Conservation (phyloP, 495 filamentous ascomycete species). For the Talaromyces stipitatus region DNA sequence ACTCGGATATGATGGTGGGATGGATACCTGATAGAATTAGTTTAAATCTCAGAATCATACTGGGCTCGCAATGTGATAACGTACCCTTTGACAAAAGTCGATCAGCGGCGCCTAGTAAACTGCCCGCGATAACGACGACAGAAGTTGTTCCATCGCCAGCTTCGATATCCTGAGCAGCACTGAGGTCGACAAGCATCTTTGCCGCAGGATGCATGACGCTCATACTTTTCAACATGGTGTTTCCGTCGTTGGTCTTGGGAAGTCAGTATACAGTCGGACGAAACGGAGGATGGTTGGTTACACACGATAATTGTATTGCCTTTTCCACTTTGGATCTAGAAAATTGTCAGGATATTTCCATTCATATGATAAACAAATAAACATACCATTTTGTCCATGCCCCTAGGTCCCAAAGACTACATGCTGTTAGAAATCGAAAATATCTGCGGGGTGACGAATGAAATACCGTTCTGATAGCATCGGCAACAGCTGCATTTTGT, state of each 20-base stretch:
- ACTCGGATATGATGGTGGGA: constrained; percentile 94
- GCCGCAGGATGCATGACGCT: constrained; percentile 97
- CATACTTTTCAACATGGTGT: constrained; percentile 98
- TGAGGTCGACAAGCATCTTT: constrained; percentile 97
- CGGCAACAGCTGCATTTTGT: constrained; percentile 65
- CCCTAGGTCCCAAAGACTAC: constrained; percentile 62
- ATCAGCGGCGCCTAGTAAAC: constrained; percentile 88
- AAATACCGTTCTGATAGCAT: constrained; percentile 80
- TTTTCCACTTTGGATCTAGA: constrained; percentile 81
- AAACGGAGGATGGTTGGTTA: constrained; percentile 7
- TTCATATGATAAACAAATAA: too few relatives aligned
- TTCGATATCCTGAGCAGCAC: constrained; percentile 95
- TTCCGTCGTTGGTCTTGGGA: constrained; percentile 86
- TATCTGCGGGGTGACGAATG: constrained; percentile 6
- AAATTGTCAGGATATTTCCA: constrained; percentile 15
- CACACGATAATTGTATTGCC: constrained; percentile 88
- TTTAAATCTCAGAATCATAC: not conserved
- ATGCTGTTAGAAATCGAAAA: constrained; percentile 37
- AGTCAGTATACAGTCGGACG: constrained; percentile 19
- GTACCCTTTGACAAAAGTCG: constrained; percentile 74
- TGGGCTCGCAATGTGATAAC: not conserved
- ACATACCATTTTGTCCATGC: constrained; percentile 93
- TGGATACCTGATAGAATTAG: constrained; percentile 57
- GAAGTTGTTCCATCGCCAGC: constrained; percentile 98
- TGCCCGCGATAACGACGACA: constrained; percentile 94